Evolutionary conservation across 306 rosid species (phyloP), one percentile per base, ranked within the genome.

Genomic region (Vigna unguiculata): DNA sequence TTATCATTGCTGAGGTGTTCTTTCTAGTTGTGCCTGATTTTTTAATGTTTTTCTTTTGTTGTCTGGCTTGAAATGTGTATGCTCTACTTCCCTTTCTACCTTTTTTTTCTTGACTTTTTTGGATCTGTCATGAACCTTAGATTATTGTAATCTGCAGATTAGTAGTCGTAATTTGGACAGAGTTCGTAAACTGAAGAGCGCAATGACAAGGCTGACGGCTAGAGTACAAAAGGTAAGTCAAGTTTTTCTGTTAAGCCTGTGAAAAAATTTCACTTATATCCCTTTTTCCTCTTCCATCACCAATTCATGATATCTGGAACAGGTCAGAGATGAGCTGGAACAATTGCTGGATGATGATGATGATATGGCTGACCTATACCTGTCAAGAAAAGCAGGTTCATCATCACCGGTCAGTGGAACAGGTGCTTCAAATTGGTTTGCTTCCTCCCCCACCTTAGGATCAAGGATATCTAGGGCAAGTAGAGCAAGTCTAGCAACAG

Each of bases 171-270:
- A 94, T 86, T 86, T 94, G 95, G 97, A 94, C 82, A 89, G 96
- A 80, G 98, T 94, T 78, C 97, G 97, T 83, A 94, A 92, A 82
- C 53, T 92, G 85, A 94, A 94, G 86, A 90, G 98, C 85, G 95
- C 95, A 69, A 95, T 95, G 97, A 95, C 98, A 16, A 90, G 98
- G 91, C 80, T 95, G 91, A 95, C 96, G 52, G 98, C 92, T 55
- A 84, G 98, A 75, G 98, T 95, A 60, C 98, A 95, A 84, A 95
- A 95, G 97, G 98, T 94, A 76, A 22, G 82, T 59, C 25, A 7
- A 48, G 64, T 84, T 34, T 65, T 72, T 30, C 45, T 17, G 28
- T 12, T 12, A 40, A 1, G 45, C 45, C 45, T 40, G 13, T 40
- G 13, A n/a, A 69, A 64, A 46, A 28, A 15, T 10, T 62, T 67